These are phyloP conservation scores for Debaryomyces coudertii DNA, from an alignment of 1,139 yeast genomes.

Conservation along the genomic window DNA sequence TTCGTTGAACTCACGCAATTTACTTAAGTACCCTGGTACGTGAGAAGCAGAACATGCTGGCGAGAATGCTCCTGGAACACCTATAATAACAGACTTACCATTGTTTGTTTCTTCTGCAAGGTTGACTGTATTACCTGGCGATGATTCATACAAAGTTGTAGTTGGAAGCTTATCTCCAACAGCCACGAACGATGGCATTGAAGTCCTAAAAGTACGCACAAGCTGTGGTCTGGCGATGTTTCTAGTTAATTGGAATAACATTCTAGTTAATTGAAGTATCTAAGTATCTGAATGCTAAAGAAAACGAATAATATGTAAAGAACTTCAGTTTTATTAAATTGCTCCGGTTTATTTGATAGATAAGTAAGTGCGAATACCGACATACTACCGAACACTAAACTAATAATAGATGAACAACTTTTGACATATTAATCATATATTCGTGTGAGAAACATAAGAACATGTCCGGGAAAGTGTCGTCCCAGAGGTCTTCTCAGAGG, in stretches of 20 bases:
- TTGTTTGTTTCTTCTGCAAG: slow-evolving; percentile 55
- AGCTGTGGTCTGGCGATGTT: slow-evolving; percentile 15
- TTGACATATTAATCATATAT: neutral
- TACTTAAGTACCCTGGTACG: slow-evolving; percentile 73
- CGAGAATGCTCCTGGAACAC: slow-evolving; percentile 91
- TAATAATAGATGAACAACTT: neutral
- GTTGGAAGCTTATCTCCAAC: slow-evolving; percentile 65
- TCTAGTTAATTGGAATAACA: slow-evolving; percentile 11
- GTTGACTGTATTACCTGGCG: slow-evolving; percentile 69
- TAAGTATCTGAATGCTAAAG: neutral
- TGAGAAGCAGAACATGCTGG: slow-evolving; percentile 82
- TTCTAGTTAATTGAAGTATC: slow-evolving; percentile 4
- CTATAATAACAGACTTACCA: slow-evolving; percentile 67
- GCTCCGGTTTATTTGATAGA: neutral
- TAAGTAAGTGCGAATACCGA: slow-evolving; percentile 5
- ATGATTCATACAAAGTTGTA: slow-evolving; percentile 57
- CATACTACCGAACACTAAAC: neutral
- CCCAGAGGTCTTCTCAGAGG: slow-evolving; percentile 1
- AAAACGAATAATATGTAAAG: neutral
- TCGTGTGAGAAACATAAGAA: neutral
- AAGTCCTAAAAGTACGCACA: slow-evolving; percentile 34
- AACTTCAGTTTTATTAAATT: neutral
- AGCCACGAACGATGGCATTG: slow-evolving; percentile 37
- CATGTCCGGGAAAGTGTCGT: slow-evolving; percentile 8
- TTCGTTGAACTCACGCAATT: slow-evolving; percentile 52